Base-by-base conservation (phyloP, 139 green algal genomes). In the Coelastrella sp. region DNA sequence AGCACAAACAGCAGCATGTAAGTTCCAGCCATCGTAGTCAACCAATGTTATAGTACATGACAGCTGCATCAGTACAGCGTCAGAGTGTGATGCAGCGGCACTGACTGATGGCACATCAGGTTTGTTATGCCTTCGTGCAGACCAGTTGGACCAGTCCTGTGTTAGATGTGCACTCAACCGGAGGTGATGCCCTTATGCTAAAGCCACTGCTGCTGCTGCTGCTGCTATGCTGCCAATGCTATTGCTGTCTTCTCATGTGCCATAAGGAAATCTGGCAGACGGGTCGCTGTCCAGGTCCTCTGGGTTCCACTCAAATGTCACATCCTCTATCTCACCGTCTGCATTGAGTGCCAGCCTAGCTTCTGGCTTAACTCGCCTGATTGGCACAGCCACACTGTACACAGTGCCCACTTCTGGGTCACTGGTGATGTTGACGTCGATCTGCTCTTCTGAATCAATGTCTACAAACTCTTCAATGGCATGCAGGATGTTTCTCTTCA, bases 321-420 rank as follows among this genome's bases (percentile, higher is more conserved):
- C 37, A 2, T 69, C 78, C 17, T 83, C 86, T 25, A 82, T 51
- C 23, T 62, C 37, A 13, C 57, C 88, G 4, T 91, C 80, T 9
- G 35, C 68, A 30, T 74, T 83, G 43, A 94, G 87, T 15, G 74
- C 84, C 43, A 94, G 85, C 25, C 91, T 88, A 3, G 88, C 86
- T 76, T 91, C 90, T 2, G 96, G 91, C 86, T 97, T 98, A 0
- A 98, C 96, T 19, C 96, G 86, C 73, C 88, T 85, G 8, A 98
- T 94, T 23, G 96, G 96, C 34, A 98, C 93, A 69, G 91, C 94
- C 23, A 98, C 95, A 57, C 88, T 93, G 88, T 98, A 98, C 15
- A 98, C 92, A 6, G 96, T 98, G 8, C 96, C 96, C 35, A 98
- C 79, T 7, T 93, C 91, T 0, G 89, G 88, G 71, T 98, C 95